A percentile compares a stretch with the other conserved stretches of the same genome.
phyloP scores from a whole-genome alignment of 2,329 filamentous ascomycete genomes.

The Penicillium fuscoglaucum region DNA sequence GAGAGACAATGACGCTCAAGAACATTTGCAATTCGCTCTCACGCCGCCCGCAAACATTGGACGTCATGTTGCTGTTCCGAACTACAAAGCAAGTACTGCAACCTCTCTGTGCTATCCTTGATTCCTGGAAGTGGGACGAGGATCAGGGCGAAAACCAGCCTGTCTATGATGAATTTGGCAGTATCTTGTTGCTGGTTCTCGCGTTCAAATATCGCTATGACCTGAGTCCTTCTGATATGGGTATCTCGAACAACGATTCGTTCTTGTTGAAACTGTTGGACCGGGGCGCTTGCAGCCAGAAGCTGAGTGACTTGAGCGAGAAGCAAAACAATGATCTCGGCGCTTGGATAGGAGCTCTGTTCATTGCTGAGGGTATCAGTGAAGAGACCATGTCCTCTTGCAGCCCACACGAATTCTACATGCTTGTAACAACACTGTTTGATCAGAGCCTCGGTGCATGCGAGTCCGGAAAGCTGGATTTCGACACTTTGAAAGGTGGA shows the following conservation, averaged over 20 bases:
- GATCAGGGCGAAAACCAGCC: conserved; percentile 66
- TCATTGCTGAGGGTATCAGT: conserved; percentile 62
- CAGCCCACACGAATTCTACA: conserved; percentile 64
- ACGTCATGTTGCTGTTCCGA: conserved; percentile 62
- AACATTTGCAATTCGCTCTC: conserved; percentile 60
- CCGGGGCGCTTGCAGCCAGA: conserved; percentile 47
- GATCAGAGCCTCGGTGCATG: conserved; percentile 61
- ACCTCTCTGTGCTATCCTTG: conserved; percentile 59
- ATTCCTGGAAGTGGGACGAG: conserved; percentile 65
- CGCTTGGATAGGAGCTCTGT: conserved; percentile 62
- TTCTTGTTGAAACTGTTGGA: conserved; percentile 59
- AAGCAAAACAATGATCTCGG: conserved; percentile 59
- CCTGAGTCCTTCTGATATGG: conserved; percentile 54
- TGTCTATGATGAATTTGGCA: conserved; percentile 66
- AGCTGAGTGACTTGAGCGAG: conserved; percentile 53
- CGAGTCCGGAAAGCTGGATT: conserved; percentile 54
- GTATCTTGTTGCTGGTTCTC: conserved; percentile 59
- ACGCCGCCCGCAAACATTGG: conserved; percentile 56
- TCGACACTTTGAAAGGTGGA: conserved; percentile 61
- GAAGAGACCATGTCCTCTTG: conserved; percentile 66
- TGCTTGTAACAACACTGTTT: conserved; percentile 62
- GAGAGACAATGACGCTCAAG: conserved; percentile 64
- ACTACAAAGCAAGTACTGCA: conserved; percentile 57
- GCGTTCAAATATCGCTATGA: conserved; percentile 60
- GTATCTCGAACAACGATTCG: conserved; percentile 50